Evolutionary conservation across 371 early-diverging fungal species (phyloP).

Genomic region (Amoeboaphelidium protococcarum): DNA sequence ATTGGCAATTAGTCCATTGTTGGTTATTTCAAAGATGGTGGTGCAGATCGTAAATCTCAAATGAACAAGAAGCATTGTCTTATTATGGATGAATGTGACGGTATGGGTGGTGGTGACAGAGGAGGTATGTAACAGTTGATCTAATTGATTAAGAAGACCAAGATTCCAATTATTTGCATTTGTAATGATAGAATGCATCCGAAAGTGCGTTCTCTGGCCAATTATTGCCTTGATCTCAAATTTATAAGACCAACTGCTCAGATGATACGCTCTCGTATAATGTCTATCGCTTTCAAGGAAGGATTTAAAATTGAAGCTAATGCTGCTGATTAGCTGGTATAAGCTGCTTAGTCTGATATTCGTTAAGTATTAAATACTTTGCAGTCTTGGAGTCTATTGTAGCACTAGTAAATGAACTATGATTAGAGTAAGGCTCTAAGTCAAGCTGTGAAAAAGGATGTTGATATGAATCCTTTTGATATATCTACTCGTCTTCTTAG

Average conservation of each 20-base stretch:
- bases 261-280: slow-evolving; percentile 42
- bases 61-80: slow-evolving; percentile 19
- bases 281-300: slow-evolving; percentile 55
- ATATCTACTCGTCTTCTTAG: slow-evolving; percentile 39
- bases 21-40: background rate
- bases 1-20: slow-evolving; percentile 26
- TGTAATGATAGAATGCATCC: slow-evolving; percentile 84
- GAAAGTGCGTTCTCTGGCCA: slow-evolving; percentile 70
- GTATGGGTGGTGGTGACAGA: slow-evolving; percentile 96
- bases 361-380: slow-evolving; percentile 94
- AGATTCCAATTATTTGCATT: slow-evolving; percentile 95
- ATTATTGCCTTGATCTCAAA: slow-evolving; percentile 62
- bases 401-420: slow-evolving; percentile 31
- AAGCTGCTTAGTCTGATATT: slow-evolving; percentile 67
- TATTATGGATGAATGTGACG: slow-evolving; percentile 99
- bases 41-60: slow-evolving; percentile 3
- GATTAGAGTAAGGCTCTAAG: slow-evolving; percentile 42
- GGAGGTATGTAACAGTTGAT: slow-evolving; percentile 89
- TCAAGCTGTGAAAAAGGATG: slow-evolving; percentile 40
- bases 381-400: slow-evolving; percentile 56
- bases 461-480: slow-evolving; percentile 58
- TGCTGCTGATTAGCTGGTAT: slow-evolving; percentile 65
- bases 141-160: slow-evolving; percentile 62
- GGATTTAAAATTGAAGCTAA: slow-evolving; percentile 43
- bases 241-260: slow-evolving; percentile 41